A percentile compares a stretch with the other conserved stretches of the same genome.
These are phyloP conservation scores for Lachancea waltii DNA, from an alignment of 805 yeast genomes.

Conservation along the genomic window DNA sequence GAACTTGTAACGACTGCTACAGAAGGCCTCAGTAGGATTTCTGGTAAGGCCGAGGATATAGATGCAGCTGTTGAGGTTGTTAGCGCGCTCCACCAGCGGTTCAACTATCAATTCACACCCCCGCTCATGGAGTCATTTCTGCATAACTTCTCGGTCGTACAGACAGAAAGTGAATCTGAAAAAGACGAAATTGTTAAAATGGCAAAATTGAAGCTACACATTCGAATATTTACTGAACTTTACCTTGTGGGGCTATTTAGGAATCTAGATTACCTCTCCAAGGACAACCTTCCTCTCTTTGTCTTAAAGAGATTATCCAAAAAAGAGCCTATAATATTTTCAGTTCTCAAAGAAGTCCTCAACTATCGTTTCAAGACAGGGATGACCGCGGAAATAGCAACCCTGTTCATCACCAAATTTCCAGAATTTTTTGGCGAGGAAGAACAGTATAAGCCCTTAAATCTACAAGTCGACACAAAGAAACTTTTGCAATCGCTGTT, in stretches of 20 bases:
- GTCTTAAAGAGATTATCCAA: constrained; percentile 32
- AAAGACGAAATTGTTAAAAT: constrained; percentile 41
- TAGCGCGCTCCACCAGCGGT: constrained; percentile 73
- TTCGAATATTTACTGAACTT: constrained; percentile 53
- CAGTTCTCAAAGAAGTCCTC: constrained; percentile 41
- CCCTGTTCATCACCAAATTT: constrained; percentile 46
- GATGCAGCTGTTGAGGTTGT: constrained; percentile 59
- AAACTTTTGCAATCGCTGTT: constrained; percentile 34
- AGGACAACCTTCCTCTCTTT: constrained; percentile 40
- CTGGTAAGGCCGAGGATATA: constrained; percentile 51
- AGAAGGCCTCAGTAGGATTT: constrained; percentile 50
- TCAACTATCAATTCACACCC: constrained; percentile 47
- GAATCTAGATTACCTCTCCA: constrained; percentile 36
- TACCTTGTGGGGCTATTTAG: constrained; percentile 51
- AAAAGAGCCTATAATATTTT: constrained; percentile 37
- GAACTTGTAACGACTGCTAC: constrained; percentile 58
- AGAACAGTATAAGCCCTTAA: constrained; percentile 23
- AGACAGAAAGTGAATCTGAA: constrained; percentile 19
- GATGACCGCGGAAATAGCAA: constrained; percentile 35
- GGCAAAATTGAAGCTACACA: constrained; percentile 39
- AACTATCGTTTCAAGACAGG: constrained; percentile 36
- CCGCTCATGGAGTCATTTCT: constrained; percentile 38
- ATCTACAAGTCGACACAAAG: constrained; percentile 27
- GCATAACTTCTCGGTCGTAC: constrained; percentile 35
- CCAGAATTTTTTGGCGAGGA: constrained; percentile 31